These are phyloP conservation scores for Euphorbia lathyris DNA, from an alignment of 345 rosid species.

Conservation along the genomic window DNA sequence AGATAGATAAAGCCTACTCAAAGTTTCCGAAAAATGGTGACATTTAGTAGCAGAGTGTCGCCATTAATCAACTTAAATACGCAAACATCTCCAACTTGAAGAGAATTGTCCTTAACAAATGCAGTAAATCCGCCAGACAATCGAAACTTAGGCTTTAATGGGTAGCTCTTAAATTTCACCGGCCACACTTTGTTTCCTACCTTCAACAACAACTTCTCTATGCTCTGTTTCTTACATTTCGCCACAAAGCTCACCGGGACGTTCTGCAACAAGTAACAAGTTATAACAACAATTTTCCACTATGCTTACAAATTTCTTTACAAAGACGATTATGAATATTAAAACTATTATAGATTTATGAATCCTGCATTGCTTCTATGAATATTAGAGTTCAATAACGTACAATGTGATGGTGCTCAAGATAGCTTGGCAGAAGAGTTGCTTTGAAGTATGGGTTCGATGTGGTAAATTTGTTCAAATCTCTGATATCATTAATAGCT, in stretches of 20 bases:
- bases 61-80: background rate
- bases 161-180: no score
- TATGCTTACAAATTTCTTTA: no score
- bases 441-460: conserved; percentile 3
- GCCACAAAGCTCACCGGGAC: background rate
- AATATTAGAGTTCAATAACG: background rate
- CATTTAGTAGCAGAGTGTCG: background rate
- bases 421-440: background rate
- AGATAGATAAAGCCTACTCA: no score
- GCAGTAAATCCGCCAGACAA: background rate
- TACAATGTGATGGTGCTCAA: background rate
- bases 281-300: background rate
- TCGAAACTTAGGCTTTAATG: no score
- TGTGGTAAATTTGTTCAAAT: no score
- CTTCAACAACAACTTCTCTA: background rate
- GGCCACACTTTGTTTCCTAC: background rate
- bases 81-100: background rate
- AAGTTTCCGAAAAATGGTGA: background rate
- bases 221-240: background rate
- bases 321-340: no score
- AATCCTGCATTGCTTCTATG: background rate
- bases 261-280: background rate
- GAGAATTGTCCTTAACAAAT: background rate
- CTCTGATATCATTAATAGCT: no score
- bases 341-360: no score